Base-by-base conservation (phyloP, 768 basidiomycete genomes). In the Gloeophyllum trabeum region DNA sequence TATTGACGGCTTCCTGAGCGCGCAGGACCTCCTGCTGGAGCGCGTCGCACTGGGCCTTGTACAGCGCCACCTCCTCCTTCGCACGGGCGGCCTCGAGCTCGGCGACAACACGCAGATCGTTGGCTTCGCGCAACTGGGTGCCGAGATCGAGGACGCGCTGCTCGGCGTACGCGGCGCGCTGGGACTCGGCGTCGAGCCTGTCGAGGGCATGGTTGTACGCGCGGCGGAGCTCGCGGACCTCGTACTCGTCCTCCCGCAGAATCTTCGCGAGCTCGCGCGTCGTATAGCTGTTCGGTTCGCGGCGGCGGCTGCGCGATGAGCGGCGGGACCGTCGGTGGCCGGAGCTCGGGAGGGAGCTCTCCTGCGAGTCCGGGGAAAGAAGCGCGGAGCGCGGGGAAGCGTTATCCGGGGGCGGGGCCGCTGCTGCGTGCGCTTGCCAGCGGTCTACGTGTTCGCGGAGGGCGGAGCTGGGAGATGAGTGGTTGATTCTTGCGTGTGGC, bases 101-200 rank as follows among this genome's bases (percentile, higher is more conserved):
- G 1, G 67, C 54, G 10, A 54, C 52, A 5, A 60, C 46, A 30
- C 67, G 61, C 24, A 58, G 62, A 10, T 67, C 65, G 21, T 63
- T 66, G 6, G 61, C 63, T 30, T 58, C 53, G 37, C 62, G 63
- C 43, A 72, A 55, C 20, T 64, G 60, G 41, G 59, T 54, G 19
- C 67, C 67, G 46, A 70, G 61, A 36, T 70, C 70, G 35, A 68
- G 55, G n/a, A 68, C 68, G 28, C 69, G 64, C 30, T 58, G 58
- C 46, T 71, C 69, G n/a, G 70, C 66, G 20, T 62, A 57, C 22
- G 60, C 60, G 19, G 67, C 69, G 42, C 69, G 68, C 22, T 51
- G 49, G 2, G 68, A 61, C 46, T 70, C 70, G 10, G 50, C 45
- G 41, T 70, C 65, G 34, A 71, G 55, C 34, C 52, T 50, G 6